Evolutionary conservation across 2,329 filamentous ascomycete genomes (phyloP).

Genomic region (Apiospora rasikravindrae): DNA sequence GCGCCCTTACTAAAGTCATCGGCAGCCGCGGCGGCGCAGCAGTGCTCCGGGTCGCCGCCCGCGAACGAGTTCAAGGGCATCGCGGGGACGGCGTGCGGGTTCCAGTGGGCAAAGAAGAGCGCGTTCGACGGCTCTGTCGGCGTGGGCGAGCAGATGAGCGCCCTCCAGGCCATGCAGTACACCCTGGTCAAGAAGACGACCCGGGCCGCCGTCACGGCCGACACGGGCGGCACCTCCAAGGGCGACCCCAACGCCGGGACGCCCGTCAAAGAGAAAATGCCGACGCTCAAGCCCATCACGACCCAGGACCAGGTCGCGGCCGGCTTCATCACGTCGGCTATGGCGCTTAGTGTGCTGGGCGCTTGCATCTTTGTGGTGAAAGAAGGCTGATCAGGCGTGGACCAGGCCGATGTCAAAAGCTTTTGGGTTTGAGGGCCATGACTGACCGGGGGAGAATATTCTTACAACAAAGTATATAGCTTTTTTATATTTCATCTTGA

Average conservation of each 20-base stretch:
- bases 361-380: slow-evolving; percentile 56
- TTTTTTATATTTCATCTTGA: background rate
- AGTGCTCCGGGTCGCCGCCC: slow-evolving; percentile 54
- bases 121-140: slow-evolving; percentile 65
- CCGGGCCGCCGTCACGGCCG: slow-evolving; percentile 53
- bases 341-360: slow-evolving; percentile 54
- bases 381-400: slow-evolving; percentile 4
- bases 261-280: slow-evolving; percentile 31
- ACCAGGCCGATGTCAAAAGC: background rate
- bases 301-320: slow-evolving; percentile 59
- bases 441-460: background rate
- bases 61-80: slow-evolving; percentile 53
- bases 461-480: background rate
- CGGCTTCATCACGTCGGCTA: slow-evolving; percentile 58
- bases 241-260: slow-evolving; percentile 56
- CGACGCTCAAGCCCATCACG: slow-evolving; percentile 47
- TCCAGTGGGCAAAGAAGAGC: slow-evolving; percentile 61
- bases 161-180: slow-evolving; percentile 67
- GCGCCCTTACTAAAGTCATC: slow-evolving; percentile 56
- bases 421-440: background rate
- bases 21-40: slow-evolving; percentile 56
- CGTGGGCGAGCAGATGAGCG: slow-evolving; percentile 74
- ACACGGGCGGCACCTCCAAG: slow-evolving; percentile 63
- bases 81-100: slow-evolving; percentile 68
- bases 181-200: slow-evolving; percentile 52